These are phyloP conservation scores for Fragaria iinumae DNA, from an alignment of 306 rosid species.

Conservation along the genomic window DNA sequence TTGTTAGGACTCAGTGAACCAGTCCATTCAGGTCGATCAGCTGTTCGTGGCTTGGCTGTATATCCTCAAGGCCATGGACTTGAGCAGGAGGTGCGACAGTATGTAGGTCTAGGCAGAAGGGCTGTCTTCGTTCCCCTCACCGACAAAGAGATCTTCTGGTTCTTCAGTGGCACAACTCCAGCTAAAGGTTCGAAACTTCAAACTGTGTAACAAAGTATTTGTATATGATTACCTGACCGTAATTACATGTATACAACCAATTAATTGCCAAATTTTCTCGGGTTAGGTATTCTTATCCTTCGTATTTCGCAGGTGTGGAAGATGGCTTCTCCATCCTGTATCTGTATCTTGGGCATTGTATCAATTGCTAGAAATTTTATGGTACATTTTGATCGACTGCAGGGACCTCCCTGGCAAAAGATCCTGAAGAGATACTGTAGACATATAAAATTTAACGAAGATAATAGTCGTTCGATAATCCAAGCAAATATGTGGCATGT, in stretches of 20 bases:
- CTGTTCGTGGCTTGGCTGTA: conserved; percentile 27
- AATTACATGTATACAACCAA: background rate
- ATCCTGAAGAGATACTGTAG: conserved; percentile 11
- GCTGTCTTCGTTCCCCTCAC: conserved; percentile 30
- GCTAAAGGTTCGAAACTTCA: background rate
- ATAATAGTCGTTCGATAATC: too few relatives aligned
- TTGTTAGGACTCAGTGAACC: conserved; percentile 27
- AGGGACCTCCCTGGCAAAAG: background rate
- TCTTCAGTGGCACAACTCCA: background rate
- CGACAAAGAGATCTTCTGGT: conserved; percentile 27
- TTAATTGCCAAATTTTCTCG: background rate
- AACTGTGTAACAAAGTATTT: background rate
- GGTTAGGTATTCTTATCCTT: background rate
- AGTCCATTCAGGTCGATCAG: conserved; percentile 23
- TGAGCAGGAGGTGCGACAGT: background rate
- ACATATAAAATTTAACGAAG: too few relatives aligned
- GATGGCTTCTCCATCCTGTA: background rate
- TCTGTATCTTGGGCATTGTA: background rate
- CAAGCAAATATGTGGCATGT: too few relatives aligned
- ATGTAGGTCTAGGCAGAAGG: conserved; percentile 15
- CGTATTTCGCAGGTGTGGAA: background rate
- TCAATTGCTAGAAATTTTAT: too few relatives aligned
- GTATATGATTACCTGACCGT: background rate
- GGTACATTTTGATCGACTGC: background rate
- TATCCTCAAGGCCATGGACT: conserved; percentile 33